Conservation (phyloP, 768 basidiomycete species). For the Trametes elegans region DNA sequence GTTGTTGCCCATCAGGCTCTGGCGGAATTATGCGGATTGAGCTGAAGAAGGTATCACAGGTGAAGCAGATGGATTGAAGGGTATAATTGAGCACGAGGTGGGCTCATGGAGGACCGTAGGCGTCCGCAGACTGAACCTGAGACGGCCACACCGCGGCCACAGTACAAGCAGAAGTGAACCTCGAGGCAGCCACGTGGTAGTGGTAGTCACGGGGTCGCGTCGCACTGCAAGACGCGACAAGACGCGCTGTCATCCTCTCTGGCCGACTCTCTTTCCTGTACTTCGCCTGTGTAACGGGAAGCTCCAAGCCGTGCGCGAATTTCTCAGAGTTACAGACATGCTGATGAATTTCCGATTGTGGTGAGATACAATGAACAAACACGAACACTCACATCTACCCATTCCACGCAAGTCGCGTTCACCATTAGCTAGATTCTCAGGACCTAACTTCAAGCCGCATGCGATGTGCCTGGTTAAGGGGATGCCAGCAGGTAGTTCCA, state of each 20-base stretch:
- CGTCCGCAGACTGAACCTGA: not conserved
- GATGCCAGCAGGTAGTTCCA: too few species aligned
- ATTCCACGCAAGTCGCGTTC: not conserved
- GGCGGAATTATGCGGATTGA: not conserved
- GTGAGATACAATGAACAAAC: not conserved
- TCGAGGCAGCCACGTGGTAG: constrained; percentile 13
- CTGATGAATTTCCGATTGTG: not conserved
- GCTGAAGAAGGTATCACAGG: too few species aligned
- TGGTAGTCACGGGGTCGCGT: constrained; percentile 11
- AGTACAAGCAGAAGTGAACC: not conserved
- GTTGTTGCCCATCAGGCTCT: constrained; percentile 18
- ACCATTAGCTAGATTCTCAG: not conserved
- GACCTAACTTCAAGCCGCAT: too few species aligned
- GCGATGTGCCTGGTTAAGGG: too few species aligned
- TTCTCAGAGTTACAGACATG: not conserved
- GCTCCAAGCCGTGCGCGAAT: too few species aligned
- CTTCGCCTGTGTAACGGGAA: too few species aligned
- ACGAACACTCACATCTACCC: constrained; percentile 4
- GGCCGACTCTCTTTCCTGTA: too few species aligned
- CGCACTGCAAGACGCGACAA: not conserved
- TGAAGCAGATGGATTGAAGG: not conserved
- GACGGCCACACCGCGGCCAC: not conserved
- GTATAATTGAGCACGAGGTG: not conserved
- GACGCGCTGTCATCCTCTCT: not conserved
- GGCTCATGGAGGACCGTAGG: not conserved